A percentile compares a stretch with the other conserved stretches of the same genome.
Evolutionary conservation across 176 grass and related monocot genomes (phyloP).

Genomic region (Poa pratensis): DNA sequence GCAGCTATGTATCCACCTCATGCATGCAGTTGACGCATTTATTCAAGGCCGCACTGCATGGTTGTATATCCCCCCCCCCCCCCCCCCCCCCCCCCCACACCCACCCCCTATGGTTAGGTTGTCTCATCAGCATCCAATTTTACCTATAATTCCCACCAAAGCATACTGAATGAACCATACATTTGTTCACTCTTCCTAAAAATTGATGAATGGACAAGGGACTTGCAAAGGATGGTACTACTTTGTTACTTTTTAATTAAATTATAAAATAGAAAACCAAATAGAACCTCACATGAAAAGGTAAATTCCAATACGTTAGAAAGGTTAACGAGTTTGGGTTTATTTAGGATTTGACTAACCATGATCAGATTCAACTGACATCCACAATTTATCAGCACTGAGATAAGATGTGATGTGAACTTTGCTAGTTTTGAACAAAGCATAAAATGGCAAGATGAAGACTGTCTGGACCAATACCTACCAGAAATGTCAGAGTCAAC

Average conservation of each 20-base stretch:
- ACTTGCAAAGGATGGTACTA: background rate
- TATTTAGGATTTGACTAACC: conserved; percentile 30
- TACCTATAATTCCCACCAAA: conserved; percentile 1
- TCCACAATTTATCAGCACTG: background rate
- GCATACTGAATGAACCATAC: background rate
- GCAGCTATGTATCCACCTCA: background rate
- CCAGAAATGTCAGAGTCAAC: background rate
- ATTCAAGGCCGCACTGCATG: background rate
- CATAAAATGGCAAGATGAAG: background rate
- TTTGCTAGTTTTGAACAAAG: conserved; percentile 28
- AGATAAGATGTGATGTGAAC: background rate
- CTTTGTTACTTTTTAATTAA: background rate
- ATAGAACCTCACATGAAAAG: background rate
- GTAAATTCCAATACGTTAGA: background rate
- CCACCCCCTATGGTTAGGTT: conserved; percentile 1
- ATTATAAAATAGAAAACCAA: background rate
- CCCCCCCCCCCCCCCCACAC: background rate
- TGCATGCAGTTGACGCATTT: background rate
- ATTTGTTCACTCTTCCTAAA: background rate
- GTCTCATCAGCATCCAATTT: background rate
- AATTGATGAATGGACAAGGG: background rate
- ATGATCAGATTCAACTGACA: background rate
- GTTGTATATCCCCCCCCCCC: background rate
- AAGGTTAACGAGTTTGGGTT: background rate
- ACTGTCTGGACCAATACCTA: conserved; percentile 19